These are phyloP conservation scores for Teunomyces atbi DNA, from an alignment of 805 yeast species.

Conservation along the genomic window DNA sequence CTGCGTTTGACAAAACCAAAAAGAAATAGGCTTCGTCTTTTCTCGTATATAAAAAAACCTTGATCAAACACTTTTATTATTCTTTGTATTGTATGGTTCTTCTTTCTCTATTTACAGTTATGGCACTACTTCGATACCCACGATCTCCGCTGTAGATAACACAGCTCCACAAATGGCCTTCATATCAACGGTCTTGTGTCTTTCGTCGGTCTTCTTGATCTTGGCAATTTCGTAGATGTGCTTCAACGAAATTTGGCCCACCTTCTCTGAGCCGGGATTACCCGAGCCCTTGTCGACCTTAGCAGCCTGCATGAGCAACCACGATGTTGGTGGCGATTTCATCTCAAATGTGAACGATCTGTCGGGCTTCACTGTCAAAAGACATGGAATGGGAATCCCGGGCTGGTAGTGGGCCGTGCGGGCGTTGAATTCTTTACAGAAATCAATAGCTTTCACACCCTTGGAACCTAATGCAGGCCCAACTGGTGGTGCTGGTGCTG, in stretches of 20 bases:
- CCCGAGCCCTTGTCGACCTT: conserved; percentile 78
- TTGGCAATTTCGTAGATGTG: conserved; percentile 94
- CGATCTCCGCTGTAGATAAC: conserved; percentile 82
- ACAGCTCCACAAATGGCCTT: conserved; percentile 79
- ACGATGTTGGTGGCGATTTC: conserved; percentile 90
- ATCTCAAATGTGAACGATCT: conserved; percentile 82
- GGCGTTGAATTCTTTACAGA: conserved; percentile 97
- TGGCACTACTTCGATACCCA: conserved; percentile 81
- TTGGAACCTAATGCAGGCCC: conserved; percentile 98
- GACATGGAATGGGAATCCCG: conserved; percentile 87
- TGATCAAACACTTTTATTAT: too few species aligned
- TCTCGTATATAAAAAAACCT: too few species aligned
- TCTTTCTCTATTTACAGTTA: conserved; percentile 23
- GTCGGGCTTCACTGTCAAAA: conserved; percentile 87
- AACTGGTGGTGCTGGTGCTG: conserved; percentile 98
- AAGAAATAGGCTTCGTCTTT: conserved; percentile 34
- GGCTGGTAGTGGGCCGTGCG: conserved; percentile 85
- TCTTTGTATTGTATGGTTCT: conserved; percentile 1
- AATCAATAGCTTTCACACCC: conserved; percentile 98
- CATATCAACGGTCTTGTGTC: conserved; percentile 68
- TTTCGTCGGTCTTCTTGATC: conserved; percentile 82
- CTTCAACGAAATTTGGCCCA: conserved; percentile 73
- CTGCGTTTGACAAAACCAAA: conserved; percentile 84
- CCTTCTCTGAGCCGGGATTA: conserved; percentile 55
- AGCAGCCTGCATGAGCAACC: conserved; percentile 78